Percentiles rank a stretch among this genome's conserved stretches.
phyloP scores from a whole-genome alignment of 2,329 filamentous ascomycete species.

The Colletotrichum tamarilloi region DNA sequence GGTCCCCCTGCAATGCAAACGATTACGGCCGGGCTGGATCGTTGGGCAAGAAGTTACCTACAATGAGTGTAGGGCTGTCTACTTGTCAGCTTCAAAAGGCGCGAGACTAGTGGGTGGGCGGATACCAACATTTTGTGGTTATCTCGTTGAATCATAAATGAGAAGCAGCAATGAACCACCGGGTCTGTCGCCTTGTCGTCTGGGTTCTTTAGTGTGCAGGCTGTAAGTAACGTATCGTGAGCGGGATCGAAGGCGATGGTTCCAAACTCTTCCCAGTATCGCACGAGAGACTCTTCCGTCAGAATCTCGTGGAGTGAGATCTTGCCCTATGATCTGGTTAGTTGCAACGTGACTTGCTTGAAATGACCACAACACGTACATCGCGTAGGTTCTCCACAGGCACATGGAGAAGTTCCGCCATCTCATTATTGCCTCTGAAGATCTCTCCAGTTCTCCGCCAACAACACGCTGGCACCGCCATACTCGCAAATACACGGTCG shows the following conservation, averaged over 20 bases:
- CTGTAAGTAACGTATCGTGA: constrained; percentile 95
- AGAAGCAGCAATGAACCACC: constrained; percentile 94
- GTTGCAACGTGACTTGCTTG: constrained; percentile 27
- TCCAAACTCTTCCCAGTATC: constrained; percentile 99
- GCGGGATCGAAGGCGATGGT: constrained; percentile 95
- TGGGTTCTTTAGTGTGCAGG: constrained; percentile 89
- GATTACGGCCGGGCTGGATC: constrained; percentile 59
- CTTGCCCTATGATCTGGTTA: constrained; percentile 73
- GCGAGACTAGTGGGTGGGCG: neutral
- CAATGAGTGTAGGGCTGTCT: constrained; percentile 87
- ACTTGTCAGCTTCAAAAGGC: constrained; percentile 44
- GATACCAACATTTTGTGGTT: constrained; percentile 92
- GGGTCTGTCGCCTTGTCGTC: constrained; percentile 75
- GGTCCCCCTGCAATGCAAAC: constrained; percentile 49
- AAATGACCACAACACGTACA: constrained; percentile 64
- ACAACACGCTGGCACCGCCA: constrained; percentile 98
- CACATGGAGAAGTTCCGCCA: constrained; percentile 95
- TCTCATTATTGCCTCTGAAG: constrained; percentile 96
- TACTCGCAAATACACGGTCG: constrained; percentile 97
- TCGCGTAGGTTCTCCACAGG: constrained; percentile 91
- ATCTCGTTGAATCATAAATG: constrained; percentile 94
- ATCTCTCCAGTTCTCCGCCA: constrained; percentile 98
- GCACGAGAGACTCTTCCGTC: constrained; percentile 92
- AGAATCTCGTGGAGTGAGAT: constrained; percentile 96
- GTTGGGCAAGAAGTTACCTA: constrained; percentile 96